These are phyloP conservation scores for Cladosporium sp. DNA, from an alignment of 2,329 filamentous ascomycete genomes.

Conservation along the genomic window DNA sequence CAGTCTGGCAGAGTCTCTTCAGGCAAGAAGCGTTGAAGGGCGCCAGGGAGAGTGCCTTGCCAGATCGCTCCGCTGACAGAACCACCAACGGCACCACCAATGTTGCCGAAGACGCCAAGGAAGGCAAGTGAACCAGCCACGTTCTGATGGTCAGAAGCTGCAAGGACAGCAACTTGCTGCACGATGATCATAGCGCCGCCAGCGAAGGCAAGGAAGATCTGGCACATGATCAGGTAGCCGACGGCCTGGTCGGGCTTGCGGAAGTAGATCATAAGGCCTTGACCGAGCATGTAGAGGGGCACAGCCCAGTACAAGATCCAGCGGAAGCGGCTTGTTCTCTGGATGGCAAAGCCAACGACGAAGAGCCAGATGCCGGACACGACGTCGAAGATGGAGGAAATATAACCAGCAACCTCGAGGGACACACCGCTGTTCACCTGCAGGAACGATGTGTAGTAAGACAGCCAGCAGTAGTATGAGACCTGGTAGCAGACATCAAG, in stretches of 20 bases:
- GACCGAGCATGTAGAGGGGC: conserved; percentile 28
- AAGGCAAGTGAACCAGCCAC: conserved; percentile 35
- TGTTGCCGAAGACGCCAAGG: conserved; percentile 28
- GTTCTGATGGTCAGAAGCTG: conserved; percentile 31
- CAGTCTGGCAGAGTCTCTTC: conserved; percentile 29
- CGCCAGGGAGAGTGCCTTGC: conserved; percentile 24
- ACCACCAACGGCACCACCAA: conserved; percentile 33
- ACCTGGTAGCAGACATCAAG: conserved; percentile 42
- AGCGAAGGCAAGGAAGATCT: conserved; percentile 36
- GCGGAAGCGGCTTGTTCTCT: conserved; percentile 47
- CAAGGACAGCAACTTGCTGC: conserved; percentile 34
- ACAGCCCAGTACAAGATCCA: conserved; percentile 30
- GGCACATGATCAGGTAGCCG: conserved; percentile 38
- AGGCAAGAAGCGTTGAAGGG: conserved; percentile 40
- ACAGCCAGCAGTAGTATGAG: conserved; percentile 40
- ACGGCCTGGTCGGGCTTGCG: conserved; percentile 28
- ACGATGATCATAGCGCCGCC: conserved; percentile 27
- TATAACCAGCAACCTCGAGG: conserved; percentile 34
- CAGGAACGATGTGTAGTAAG: conserved; percentile 43
- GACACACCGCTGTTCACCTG: conserved; percentile 45
- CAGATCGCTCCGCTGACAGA: conserved; percentile 34
- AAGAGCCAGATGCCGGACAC: conserved; percentile 27
- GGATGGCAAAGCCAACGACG: conserved; percentile 31
- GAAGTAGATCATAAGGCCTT: conserved; percentile 34
- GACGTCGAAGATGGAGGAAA: conserved; percentile 37